Percentiles rank a stretch among this genome's conserved stretches.
Conservation (phyloP, 768 basidiomycete species). For the Boletus edulis region DNA sequence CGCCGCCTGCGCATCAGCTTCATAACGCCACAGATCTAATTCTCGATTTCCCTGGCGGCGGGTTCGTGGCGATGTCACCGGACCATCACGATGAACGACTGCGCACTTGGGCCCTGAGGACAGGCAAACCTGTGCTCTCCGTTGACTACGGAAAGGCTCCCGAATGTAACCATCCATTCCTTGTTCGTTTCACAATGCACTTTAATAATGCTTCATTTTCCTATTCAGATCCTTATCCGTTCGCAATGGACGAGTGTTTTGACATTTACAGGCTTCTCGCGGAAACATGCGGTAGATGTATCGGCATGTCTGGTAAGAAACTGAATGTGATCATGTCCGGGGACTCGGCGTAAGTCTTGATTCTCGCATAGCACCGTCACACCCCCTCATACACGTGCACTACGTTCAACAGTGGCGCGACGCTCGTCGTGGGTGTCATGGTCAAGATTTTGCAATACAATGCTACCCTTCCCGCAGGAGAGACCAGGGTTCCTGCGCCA, state of each 20-base stretch:
- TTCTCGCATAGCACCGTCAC: neutral
- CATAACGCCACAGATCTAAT: conserved; percentile 74
- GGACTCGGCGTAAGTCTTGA: conserved; percentile 88
- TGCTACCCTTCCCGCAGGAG: conserved; percentile 24
- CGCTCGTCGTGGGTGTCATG: conserved; percentile 81
- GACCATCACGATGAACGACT: conserved; percentile 96
- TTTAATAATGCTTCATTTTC: conserved; percentile 1
- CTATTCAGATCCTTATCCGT: conserved; percentile 87
- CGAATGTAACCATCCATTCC: conserved; percentile 61
- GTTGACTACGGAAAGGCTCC: conserved; percentile 97
- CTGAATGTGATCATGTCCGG: conserved; percentile 81
- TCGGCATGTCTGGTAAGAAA: conserved; percentile 86
- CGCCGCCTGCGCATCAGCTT: conserved; percentile 62
- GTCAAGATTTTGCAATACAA: conserved; percentile 78
- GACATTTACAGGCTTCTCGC: conserved; percentile 83
- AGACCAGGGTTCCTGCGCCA: conserved; percentile 62
- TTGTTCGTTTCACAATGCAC: neutral
- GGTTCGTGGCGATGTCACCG: conserved; percentile 94
- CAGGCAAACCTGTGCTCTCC: conserved; percentile 75
- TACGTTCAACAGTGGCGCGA: conserved; percentile 66
- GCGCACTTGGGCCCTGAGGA: conserved; percentile 78
- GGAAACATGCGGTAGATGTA: conserved; percentile 71
- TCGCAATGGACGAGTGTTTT: conserved; percentile 92
- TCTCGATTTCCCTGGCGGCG: conserved; percentile 93
- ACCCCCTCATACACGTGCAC: conserved; percentile 10